Evolutionary conservation across 2,329 filamentous ascomycete species (phyloP), one percentile per base, ranked within the genome.

Genomic region (Calonectria hawksworthii): DNA sequence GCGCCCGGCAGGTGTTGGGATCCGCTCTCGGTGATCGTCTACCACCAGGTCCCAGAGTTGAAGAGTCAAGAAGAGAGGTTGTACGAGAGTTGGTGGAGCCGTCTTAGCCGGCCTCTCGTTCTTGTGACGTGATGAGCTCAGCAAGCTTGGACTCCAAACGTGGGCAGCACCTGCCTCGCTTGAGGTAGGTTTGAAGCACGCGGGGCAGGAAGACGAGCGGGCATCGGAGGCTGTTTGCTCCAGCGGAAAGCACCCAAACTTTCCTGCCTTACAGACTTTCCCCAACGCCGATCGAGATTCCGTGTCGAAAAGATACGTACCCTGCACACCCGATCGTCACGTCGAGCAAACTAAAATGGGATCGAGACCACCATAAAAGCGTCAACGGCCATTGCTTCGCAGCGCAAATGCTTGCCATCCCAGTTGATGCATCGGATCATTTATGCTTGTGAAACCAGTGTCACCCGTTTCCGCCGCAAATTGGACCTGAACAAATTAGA

Each of bases 41-140:
- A 77, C 68, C 72, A 64, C 67, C 63, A 72, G 67, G 28, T 65
- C 63, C 56, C 41, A 66, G 36, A 51, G 67, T 56, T 75, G 64
- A 32, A 74, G 59, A 75, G 56, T 67, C 59, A 28, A 61, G 71
- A 68, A 50, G 67, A 67, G 70, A 74, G 66, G 64, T 73, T 74
- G 73, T 67, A 70, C 59, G 74, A 75, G 30, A 68, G 56, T 65
- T 74, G 74, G 76, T 74, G 77, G 72, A 80, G 75, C 68, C 68
- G 63, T 74, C 66, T 52, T 68, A 69, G 64, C 70, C 65, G 73
- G 73, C 69, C 41, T 63, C 66, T 65, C 51, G 67, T 54, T 77
- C 67, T 75, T 74, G 79, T 80, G 78, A 80, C 77, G 74, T 80
- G 78, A 80, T 76, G 72, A 77, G 72, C 72, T 73, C 74, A 76